These are phyloP conservation scores for Mytilinidion resinicola DNA, from an alignment of 495 filamentous ascomycete species.

Conservation along the genomic window DNA sequence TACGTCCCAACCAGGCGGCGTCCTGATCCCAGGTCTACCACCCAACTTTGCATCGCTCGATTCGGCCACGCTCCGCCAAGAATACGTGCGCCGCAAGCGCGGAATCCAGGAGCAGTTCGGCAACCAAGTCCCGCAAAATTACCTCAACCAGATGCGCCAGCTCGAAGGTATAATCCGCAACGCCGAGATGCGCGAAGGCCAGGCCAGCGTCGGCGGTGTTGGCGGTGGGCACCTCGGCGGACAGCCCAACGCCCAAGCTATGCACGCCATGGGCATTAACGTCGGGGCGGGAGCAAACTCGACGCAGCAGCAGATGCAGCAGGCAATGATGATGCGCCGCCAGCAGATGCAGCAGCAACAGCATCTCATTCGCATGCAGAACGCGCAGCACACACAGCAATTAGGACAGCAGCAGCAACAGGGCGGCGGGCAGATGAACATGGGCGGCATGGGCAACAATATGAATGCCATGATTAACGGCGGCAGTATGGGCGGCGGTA, in stretches of 20 bases:
- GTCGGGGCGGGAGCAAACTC: constrained; percentile 33
- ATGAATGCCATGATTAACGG: background rate
- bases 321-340: constrained; percentile 41
- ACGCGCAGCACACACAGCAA: background rate
- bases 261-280: background rate
- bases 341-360: constrained; percentile 18
- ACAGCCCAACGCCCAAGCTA: background rate
- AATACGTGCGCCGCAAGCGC: constrained; percentile 1
- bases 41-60: background rate
- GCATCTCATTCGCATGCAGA: constrained; percentile 5
- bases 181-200: background rate
- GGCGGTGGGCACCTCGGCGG: background rate
- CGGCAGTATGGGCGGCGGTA: background rate
- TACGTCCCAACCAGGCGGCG: background rate
- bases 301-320: constrained; percentile 37
- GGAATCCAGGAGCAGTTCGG: background rate
- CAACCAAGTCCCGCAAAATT: background rate
- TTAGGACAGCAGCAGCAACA: constrained; percentile 23
- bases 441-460: constrained; percentile 3
- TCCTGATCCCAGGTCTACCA: background rate
- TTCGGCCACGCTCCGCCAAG: background rate
- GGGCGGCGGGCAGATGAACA: constrained; percentile 12
- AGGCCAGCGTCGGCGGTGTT: no score
- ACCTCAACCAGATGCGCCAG: background rate
- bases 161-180: background rate